Base-by-base conservation (phyloP, 208 protist species). In the Balamuthia mandrillaris region DNA sequence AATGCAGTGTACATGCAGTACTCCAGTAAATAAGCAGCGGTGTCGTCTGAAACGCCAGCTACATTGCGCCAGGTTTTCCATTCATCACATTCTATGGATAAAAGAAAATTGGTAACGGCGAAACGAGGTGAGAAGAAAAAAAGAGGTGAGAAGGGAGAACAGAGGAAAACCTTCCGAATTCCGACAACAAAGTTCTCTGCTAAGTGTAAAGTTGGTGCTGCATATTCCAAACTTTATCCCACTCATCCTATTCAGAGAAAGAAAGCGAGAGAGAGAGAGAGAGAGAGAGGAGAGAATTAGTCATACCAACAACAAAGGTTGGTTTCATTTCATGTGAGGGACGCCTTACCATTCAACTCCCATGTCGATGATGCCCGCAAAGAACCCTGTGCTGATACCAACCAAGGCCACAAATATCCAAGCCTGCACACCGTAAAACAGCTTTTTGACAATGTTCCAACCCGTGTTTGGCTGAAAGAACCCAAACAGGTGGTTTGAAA, bases 181-280 rank as follows among this genome's bases (percentile, higher is more conserved):
- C 31, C 52, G n/a, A 37, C 70, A 78, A 37, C 70, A 78, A 29
- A 78, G 37, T 42, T 78, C 47, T 35, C 58, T 49, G 45, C 47
- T 78, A 49, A 78, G 70, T 49, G 47, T 60, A 42, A 42, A 78
- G 45, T 78, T 49, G 29, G 70, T 78, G 27, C 47, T 78, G 24
- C 70, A 78, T 6, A 78, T 60, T 29, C 70, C 70, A 41, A 78
- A 78, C 70, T 78, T 78, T 42, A 49, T 78, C 6, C 70, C 70
- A 6, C 47, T 78, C 47, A 78, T 60, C 47, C 52, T 60, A 33
- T 78, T 78, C 47, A 78, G 47, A 21, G 47, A 42, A 42, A 78
- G 52, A 18, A 18, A 54, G 18, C 12, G 14, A 54, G 18, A 12
- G 18, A 54, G 14, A 12, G 18, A 54, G 14, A 18, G 18, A 12